These are phyloP conservation scores for Nemania bipapillata DNA, from an alignment of 2,329 filamentous ascomycete species.

Conservation along the genomic window DNA sequence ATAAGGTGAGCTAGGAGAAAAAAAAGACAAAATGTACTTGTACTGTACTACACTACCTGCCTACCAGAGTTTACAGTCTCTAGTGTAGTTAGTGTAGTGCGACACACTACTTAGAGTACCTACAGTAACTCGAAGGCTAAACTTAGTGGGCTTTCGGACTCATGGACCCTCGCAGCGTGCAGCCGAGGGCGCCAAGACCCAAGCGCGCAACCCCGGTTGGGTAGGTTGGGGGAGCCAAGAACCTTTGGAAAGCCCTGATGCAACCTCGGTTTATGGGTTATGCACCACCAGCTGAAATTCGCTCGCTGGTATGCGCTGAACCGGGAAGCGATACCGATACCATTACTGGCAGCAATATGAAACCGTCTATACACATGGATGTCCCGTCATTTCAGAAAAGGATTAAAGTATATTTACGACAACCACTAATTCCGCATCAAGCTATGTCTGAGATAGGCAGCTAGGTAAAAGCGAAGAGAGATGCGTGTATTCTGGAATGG, in stretches of 20 bases:
- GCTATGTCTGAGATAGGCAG: not conserved
- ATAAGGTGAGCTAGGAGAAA: not conserved
- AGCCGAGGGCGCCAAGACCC: slow-evolving; percentile 21
- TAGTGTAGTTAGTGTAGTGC: no score
- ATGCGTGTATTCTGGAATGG: not conserved
- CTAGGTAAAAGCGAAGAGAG: not conserved
- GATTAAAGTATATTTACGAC: not conserved
- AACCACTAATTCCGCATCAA: not conserved
- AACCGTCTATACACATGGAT: not conserved
- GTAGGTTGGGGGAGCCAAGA: not conserved
- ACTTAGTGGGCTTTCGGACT: not conserved
- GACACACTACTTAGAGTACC: no score
- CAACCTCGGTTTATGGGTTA: not conserved
- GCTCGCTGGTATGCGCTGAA: not conserved
- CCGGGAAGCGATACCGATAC: not conserved
- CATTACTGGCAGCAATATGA: not conserved
- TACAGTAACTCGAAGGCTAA: no score
- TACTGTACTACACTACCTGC: not conserved
- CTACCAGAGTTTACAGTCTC: no score
- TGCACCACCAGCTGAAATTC: slow-evolving; percentile 8
- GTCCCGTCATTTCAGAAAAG: not conserved
- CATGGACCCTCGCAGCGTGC: not conserved
- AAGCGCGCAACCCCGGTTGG: not conserved
- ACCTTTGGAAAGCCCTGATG: slow-evolving; percentile 23
- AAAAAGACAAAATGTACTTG: not conserved